These are phyloP conservation scores for Lonicera japonica DNA, from an alignment of 129 eudicot genomes.

Conservation along the genomic window DNA sequence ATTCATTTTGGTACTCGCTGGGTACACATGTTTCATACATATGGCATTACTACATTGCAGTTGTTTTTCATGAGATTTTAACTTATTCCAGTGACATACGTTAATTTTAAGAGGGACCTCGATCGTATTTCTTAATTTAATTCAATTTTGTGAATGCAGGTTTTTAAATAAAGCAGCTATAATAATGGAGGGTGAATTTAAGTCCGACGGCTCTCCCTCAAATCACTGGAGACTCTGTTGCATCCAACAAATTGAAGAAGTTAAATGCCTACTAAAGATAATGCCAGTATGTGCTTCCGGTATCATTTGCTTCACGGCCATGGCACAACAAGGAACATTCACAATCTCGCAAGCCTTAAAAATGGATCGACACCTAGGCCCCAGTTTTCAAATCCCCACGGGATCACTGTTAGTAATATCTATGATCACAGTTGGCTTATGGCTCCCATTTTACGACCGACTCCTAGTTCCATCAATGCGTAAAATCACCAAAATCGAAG, in stretches of 20 bases:
- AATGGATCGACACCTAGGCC: conserved; percentile 77
- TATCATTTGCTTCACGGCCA: conserved; percentile 59
- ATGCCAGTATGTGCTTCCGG: conserved; percentile 79
- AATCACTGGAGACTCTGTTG: conserved; percentile 63
- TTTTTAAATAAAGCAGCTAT: conserved; percentile 79
- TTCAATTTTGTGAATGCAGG: conserved; percentile 22
- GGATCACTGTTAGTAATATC: conserved; percentile 68
- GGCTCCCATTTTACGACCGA: conserved; percentile 85
- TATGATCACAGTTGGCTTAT: conserved; percentile 56
- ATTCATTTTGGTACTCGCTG: too few species aligned
- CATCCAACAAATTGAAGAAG: conserved; percentile 75
- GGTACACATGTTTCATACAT: too few species aligned
- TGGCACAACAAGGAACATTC: conserved; percentile 74
- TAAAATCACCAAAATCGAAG: conserved; percentile 59
- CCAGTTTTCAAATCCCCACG: conserved; percentile 64
- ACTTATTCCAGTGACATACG: too few species aligned
- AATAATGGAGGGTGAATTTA: conserved; percentile 57
- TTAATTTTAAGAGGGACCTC: too few species aligned
- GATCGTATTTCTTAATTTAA: background rate
- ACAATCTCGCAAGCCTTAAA: conserved; percentile 64
- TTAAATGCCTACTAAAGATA: conserved; percentile 59
- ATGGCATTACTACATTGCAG: too few species aligned
- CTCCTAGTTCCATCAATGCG: conserved; percentile 55
- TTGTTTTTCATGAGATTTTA: too few species aligned
- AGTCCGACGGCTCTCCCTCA: conserved; percentile 37